These are phyloP conservation scores for Mucor circinelloides DNA, from an alignment of 371 early-diverging fungal species.

Conservation along the genomic window DNA sequence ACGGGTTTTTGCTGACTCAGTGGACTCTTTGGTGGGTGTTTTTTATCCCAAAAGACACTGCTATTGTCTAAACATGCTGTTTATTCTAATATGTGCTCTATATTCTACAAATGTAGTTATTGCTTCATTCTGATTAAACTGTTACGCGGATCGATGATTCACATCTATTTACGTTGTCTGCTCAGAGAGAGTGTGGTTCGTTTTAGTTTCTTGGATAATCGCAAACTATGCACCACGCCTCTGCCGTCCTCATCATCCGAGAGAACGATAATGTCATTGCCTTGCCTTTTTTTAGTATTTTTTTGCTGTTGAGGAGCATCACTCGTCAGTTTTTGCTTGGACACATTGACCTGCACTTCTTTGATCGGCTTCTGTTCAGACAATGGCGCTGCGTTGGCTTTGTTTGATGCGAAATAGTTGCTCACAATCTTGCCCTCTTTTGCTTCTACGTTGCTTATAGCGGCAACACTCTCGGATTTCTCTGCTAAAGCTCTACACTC, in stretches of 20 bases:
- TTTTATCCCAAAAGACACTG: background rate
- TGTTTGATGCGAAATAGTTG: background rate
- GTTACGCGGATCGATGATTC: background rate
- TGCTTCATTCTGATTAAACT: background rate
- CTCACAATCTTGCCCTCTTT: background rate
- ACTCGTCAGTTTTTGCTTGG: background rate
- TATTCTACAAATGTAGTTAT: too few relatives aligned
- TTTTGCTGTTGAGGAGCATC: background rate
- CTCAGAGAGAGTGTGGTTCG: constrained; percentile 2
- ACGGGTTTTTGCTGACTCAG: constrained; percentile 22
- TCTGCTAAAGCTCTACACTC: background rate
- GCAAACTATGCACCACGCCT: constrained; percentile 8
- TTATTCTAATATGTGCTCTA: too few relatives aligned
- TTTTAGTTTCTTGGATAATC: constrained; percentile 13
- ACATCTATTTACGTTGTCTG: background rate
- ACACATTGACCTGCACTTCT: background rate
- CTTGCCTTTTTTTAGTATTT: background rate
- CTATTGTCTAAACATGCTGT: background rate
- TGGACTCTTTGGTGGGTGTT: background rate
- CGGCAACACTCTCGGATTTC: background rate
- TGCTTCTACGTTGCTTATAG: background rate
- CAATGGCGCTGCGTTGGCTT: background rate
- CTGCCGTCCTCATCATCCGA: constrained; percentile 15
- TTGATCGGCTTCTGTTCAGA: background rate
- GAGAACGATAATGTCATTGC: constrained; percentile 1